phyloP scores from a whole-genome alignment of 148 eudicot genomes.

The Suaeda aralocaspica region DNA sequence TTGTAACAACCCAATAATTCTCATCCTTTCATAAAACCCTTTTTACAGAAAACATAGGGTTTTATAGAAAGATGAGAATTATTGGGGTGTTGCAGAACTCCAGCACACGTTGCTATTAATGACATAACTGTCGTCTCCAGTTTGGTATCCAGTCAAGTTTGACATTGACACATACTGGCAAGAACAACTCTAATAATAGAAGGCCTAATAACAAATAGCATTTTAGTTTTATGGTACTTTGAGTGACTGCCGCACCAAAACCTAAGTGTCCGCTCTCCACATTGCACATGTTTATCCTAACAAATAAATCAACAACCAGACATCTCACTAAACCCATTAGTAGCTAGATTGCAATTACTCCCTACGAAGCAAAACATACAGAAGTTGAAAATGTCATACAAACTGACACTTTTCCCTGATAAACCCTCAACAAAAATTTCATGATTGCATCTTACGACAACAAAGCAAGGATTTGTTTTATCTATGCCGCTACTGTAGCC shows the following conservation, averaged over 20 bases:
- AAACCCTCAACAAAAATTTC: not conserved
- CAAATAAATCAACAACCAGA: not conserved
- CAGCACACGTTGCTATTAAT: not conserved
- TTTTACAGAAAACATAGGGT: too few relatives aligned
- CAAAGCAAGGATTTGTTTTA: not conserved
- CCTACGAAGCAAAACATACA: not conserved
- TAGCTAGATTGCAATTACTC: not conserved
- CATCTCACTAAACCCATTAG: not conserved
- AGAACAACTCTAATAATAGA: not conserved
- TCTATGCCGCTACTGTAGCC: too few relatives aligned
- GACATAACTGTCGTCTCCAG: not conserved
- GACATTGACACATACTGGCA: not conserved
- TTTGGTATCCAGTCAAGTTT: not conserved
- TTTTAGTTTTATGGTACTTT: not conserved
- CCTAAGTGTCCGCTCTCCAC: not conserved
- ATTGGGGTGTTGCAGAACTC: too few relatives aligned
- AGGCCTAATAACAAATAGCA: not conserved
- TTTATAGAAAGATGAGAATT: too few relatives aligned
- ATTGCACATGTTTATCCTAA: not conserved
- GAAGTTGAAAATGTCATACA: not conserved
- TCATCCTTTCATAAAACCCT: too few relatives aligned
- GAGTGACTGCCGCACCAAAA: not conserved
- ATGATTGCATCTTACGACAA: not conserved
- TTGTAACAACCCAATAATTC: too few relatives aligned
- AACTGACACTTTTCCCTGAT: not conserved